A percentile compares a stretch with the other conserved stretches of the same genome.
Evolutionary conservation across 129 eudicot genomes (phyloP).

Genomic region (Rutidosis leptorrhynchoides): DNA sequence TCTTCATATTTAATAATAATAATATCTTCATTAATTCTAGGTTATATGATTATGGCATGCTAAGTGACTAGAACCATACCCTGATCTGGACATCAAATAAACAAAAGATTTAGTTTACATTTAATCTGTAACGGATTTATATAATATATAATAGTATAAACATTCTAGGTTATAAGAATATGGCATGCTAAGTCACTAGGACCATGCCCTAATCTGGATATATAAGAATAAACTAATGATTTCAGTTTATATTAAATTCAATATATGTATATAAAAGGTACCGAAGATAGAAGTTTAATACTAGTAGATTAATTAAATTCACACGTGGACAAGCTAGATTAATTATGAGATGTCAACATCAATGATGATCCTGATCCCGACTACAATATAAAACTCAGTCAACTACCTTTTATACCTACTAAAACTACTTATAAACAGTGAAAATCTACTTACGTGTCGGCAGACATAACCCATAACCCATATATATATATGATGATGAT

Average conservation of each 20-base stretch:
- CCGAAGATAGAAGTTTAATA: neutral
- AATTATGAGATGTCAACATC: constrained; percentile 16
- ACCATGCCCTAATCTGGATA: constrained; percentile 13
- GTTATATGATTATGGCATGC: constrained; percentile 14
- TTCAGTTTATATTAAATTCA: neutral
- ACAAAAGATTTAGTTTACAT: neutral
- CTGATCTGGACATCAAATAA: constrained; percentile 6
- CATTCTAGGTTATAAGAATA: neutral
- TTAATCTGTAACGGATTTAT: neutral
- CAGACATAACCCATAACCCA: too few species aligned
- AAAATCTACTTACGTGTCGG: constrained; percentile 2
- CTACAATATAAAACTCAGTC: constrained; percentile 6
- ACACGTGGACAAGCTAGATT: constrained; percentile 7
- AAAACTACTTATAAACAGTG: neutral
- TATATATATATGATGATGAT: too few species aligned
- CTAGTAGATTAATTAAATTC: neutral
- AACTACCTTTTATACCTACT: neutral
- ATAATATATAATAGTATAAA: neutral
- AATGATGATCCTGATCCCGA: constrained; percentile 21
- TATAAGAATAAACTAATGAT: neutral
- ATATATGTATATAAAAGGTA: neutral
- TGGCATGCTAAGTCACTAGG: constrained; percentile 17
- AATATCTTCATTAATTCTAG: too few species aligned
- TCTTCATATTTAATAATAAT: too few species aligned
- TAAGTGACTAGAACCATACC: constrained; percentile 6